Evolutionary conservation across 2,329 filamentous ascomycete genomes (phyloP).

Genomic region (Colletotrichum lindemuthianum): DNA sequence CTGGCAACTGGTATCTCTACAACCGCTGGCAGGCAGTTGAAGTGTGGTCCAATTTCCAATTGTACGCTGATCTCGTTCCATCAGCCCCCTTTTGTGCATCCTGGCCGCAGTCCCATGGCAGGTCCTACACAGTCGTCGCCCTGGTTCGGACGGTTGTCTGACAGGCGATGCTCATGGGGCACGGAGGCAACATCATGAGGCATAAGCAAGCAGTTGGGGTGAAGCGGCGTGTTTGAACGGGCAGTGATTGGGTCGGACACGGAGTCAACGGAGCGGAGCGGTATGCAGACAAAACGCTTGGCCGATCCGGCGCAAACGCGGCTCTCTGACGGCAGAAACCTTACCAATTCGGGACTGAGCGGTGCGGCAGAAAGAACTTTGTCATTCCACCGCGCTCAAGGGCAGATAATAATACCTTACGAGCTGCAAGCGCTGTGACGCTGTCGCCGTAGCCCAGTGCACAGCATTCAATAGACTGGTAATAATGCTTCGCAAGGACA

Average conservation of each 20-base stretch:
- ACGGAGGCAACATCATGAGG: not conserved
- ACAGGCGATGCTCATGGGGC: slow-evolving; percentile 5
- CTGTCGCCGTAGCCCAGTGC: not conserved
- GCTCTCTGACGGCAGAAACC: not conserved
- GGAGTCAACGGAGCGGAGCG: not conserved
- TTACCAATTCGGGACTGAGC: not conserved
- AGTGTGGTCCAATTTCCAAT: not conserved
- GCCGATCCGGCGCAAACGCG: slow-evolving; percentile 6
- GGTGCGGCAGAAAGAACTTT: slow-evolving; percentile 14
- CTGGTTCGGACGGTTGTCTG: slow-evolving; percentile 1
- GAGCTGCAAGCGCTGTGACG: slow-evolving; percentile 15
- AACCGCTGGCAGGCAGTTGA: not conserved
- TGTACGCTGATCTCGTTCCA: slow-evolving; percentile 14
- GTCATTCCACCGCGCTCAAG: not conserved
- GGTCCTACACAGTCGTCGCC: not conserved
- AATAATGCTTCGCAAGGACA: too few species aligned
- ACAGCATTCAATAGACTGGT: slow-evolving; percentile 2
- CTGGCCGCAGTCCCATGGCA: not conserved
- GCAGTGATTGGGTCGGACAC: too few species aligned
- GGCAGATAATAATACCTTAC: too few species aligned
- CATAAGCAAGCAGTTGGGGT: too few species aligned
- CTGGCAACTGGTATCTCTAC: slow-evolving; percentile 18
- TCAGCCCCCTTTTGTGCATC: slow-evolving; percentile 2
- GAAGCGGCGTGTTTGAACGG: too few species aligned
- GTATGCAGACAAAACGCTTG: not conserved